Evolutionary conservation across 345 rosid genomes (phyloP), one percentile per base, ranked within the genome.

Genomic region (Trapa incisa): DNA sequence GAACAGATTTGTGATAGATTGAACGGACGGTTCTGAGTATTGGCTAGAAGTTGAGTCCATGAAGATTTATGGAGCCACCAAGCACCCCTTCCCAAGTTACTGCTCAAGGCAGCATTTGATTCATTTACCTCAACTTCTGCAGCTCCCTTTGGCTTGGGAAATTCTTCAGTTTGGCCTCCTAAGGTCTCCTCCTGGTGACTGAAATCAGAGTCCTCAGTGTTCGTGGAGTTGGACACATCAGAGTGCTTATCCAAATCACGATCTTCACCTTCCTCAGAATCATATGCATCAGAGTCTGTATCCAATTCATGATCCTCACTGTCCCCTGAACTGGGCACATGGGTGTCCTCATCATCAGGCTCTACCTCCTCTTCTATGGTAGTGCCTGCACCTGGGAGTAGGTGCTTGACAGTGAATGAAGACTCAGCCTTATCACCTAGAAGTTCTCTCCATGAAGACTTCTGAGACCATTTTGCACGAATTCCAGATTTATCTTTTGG

Each of bases 61-160:
- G 99, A 80, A 41, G 83, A 84, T 66, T 81, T 78, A 65, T 91
- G 86, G 70, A 81, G 85, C 99, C 99, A 94, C 45, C 86, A 77
- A 60, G 83, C 72, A 67, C 95, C 88, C 76, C 85, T 84, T 72
- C 88, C 80, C 4, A 84, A 66, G 64, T 77, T 84, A 64, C 35
- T 76, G 11, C 47, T 16, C 45, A 67, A 68, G 67, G 77, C 66
- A 62, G 67, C 62, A 65, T 48, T 67, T 47, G 70, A 50, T 64
- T 65, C 60, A 37, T 57, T 43, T 63, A 73, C 64, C 67, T 73
- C 77, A 57, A 72, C 68, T 75, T 77, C 77, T 11, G 60, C 69
- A 64, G 37, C 4, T 14, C 68, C 64, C 33, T 33, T 61, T 17
- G 56, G 17, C 14, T 50, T 29, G 14, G 56, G 17, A 15, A 15